Conservation (phyloP, 306 rosid genomes). For the Cucurbita pepo region DNA sequence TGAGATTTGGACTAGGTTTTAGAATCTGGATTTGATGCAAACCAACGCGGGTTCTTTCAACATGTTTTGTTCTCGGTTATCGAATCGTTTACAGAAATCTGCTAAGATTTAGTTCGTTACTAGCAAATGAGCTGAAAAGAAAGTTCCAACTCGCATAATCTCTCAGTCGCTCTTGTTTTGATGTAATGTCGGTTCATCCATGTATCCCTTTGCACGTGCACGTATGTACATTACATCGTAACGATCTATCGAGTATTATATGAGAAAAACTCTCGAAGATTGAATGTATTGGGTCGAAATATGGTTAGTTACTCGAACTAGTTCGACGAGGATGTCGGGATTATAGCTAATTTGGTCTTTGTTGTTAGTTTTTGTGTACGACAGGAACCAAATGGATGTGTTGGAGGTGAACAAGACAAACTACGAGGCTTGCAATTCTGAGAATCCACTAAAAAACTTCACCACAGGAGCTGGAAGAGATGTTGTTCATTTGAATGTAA, state of each 20-base stretch:
- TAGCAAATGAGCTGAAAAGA: not conserved
- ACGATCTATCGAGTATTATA: not conserved
- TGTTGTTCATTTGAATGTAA: slow-evolving; percentile 70
- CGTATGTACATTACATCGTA: not conserved
- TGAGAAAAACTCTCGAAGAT: too few species aligned
- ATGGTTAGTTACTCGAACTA: not conserved
- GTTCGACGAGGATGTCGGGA: not conserved
- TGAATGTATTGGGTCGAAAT: too few species aligned
- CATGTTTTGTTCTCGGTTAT: not conserved
- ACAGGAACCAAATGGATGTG: slow-evolving; percentile 67
- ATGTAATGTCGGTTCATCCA: not conserved
- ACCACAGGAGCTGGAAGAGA: slow-evolving; percentile 95
- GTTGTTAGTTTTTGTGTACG: slow-evolving; percentile 66
- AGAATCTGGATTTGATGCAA: not conserved
- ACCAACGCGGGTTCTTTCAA: not conserved
- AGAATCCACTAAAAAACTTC: slow-evolving; percentile 59
- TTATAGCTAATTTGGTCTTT: not conserved
- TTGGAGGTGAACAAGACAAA: slow-evolving; percentile 87
- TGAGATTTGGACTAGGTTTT: not conserved
- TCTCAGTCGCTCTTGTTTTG: not conserved
- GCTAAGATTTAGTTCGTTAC: not conserved
- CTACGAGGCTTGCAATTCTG: slow-evolving; percentile 52
- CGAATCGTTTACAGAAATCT: not conserved
- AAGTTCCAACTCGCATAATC: too few species aligned
- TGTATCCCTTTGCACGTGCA: not conserved